Percentiles rank a stretch among this genome's conserved stretches.
phyloP scores from a whole-genome alignment of 495 filamentous ascomycete species.

The Aspergillus mulundensis region DNA sequence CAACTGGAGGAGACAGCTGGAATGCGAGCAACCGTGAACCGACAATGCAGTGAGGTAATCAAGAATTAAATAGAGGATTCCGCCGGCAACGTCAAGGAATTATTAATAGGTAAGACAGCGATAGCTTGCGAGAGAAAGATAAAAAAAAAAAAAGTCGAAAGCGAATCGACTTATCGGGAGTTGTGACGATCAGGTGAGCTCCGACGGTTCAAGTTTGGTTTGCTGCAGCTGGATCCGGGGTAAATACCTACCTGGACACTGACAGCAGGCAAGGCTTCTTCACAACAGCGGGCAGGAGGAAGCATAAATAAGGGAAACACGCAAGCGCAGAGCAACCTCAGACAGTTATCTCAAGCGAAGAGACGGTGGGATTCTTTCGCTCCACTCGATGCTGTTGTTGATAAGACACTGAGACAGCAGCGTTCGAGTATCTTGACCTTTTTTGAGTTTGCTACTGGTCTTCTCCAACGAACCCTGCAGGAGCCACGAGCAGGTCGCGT shows the following conservation, averaged over 20 bases:
- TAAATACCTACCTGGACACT: no score
- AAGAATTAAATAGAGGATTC: not conserved
- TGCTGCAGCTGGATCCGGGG: conserved; percentile 9
- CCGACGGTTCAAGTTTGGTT: not conserved
- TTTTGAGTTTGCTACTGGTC: not conserved
- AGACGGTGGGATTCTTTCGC: conserved; percentile 13
- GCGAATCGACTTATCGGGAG: not conserved
- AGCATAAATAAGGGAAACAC: not conserved
- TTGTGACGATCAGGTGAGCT: not conserved
- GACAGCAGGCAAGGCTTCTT: conserved; percentile 1
- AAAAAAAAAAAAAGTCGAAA: conserved; percentile 2
- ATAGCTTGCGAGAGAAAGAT: not conserved
- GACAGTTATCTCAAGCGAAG: conserved; percentile 9
- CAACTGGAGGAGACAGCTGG: conserved; percentile 5
- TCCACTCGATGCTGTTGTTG: not conserved
- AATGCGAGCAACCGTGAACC: not conserved
- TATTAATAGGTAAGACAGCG: conserved; percentile 6
- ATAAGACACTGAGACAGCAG: conserved; percentile 2
- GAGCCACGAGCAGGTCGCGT: conserved; percentile 5
- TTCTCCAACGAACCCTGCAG: not conserved
- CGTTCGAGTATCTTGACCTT: not conserved
- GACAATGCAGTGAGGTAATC: conserved; percentile 4
- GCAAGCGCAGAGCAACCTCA: not conserved
- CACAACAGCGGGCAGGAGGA: not conserved
- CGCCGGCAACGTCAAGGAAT: not conserved